A percentile compares a stretch with the other conserved stretches of the same genome.
phyloP scores from a whole-genome alignment of 257 asterid genomes.

The Plantago major region DNA sequence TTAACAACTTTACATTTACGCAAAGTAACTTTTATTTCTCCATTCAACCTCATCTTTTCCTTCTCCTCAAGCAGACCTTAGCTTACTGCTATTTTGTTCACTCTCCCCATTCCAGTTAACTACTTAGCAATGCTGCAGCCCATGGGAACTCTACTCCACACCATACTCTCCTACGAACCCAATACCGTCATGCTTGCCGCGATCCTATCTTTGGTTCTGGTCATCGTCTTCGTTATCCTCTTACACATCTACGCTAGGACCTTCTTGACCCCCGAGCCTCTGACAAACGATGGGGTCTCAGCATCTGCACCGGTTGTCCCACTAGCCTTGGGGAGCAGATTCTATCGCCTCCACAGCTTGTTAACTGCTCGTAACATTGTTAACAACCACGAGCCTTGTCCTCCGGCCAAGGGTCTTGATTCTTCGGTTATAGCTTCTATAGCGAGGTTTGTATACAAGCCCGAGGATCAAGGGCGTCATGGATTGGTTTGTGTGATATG shows the following conservation, averaged over 20 bases:
- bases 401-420: background rate
- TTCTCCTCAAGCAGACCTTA: background rate
- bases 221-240: slow-evolving; percentile 19
- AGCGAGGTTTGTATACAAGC: slow-evolving; percentile 4
- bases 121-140: background rate
- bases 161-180: slow-evolving; percentile 29
- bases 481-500: slow-evolving; percentile 50
- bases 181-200: slow-evolving; percentile 45
- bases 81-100: slow-evolving; percentile 20
- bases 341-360: slow-evolving; percentile 17
- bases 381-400: background rate
- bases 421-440: slow-evolving; percentile 6
- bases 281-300: background rate
- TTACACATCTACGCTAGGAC: slow-evolving; percentile 27
- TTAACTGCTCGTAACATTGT: background rate
- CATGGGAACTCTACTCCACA: slow-evolving; percentile 16
- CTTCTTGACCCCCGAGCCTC: slow-evolving; percentile 18
- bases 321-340: slow-evolving; percentile 8
- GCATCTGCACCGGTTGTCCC: slow-evolving; percentile 15
- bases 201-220: slow-evolving; percentile 24
- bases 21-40: slow-evolving; percentile 13
- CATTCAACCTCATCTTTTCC: background rate
- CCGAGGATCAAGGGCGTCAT: background rate
- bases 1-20: slow-evolving; percentile 28
- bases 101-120: background rate